Evolutionary conservation across 352 stramenopile genomes (phyloP).

Genomic region (Phytophthora brassicae): DNA sequence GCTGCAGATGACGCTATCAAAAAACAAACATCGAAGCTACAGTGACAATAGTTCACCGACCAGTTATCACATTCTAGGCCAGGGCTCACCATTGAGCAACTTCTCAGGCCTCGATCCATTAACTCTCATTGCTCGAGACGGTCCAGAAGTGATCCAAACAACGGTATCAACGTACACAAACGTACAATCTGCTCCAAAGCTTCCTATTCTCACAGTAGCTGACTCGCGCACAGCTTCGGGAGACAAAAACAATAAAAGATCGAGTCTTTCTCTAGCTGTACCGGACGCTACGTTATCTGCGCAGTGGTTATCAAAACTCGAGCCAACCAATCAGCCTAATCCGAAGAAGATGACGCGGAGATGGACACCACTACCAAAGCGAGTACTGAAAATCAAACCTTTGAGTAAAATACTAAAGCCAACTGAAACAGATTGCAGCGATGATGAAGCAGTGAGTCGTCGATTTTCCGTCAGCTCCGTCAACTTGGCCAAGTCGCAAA

Average conservation of each 20-base stretch:
- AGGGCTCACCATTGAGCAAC: not conserved
- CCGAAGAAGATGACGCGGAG: not conserved
- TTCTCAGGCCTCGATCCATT: not conserved
- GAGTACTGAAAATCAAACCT: not conserved
- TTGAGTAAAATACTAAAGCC: not conserved
- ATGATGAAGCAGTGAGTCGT: constrained; percentile 18
- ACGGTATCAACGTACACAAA: not conserved
- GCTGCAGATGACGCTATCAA: constrained; percentile 11
- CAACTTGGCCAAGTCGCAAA: constrained; percentile 12
- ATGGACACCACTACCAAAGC: not conserved
- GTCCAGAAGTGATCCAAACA: not conserved
- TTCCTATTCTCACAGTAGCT: not conserved
- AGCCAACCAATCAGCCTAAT: not conserved
- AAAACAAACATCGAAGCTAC: constrained; percentile 25
- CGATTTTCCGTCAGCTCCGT: constrained; percentile 39
- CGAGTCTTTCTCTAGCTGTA: constrained; percentile 6
- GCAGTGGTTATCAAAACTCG: not conserved
- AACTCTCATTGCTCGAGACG: not conserved
- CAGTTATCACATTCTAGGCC: constrained; percentile 10
- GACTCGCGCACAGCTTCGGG: not conserved
- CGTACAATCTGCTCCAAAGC: not conserved
- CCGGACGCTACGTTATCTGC: not conserved
- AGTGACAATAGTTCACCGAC: constrained; percentile 22
- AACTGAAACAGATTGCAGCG: not conserved
- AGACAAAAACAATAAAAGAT: constrained; percentile 5